Base-by-base conservation (phyloP, 1,284 basidiomycete genomes). In the Naganishia albida region DNA sequence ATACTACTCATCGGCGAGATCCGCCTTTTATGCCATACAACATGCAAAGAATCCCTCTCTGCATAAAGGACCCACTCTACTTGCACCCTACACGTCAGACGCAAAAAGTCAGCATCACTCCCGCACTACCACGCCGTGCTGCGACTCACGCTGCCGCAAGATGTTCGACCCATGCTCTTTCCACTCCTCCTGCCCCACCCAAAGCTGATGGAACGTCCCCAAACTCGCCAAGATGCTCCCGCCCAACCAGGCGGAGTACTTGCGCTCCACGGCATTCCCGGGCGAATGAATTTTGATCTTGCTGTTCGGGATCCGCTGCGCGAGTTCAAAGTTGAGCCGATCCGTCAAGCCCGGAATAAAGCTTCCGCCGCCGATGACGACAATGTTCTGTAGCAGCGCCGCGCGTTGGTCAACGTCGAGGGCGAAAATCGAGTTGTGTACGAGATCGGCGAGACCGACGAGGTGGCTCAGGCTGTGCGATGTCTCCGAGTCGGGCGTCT, bases 201-300 rank as follows among this genome's bases (percentile, higher is more conserved):
- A 94, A 43, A 94, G 80, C 73, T 97, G 93, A 78, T 98, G 93
- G 85, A 97, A 98, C 16, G 93, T 95, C 30, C 94, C 94, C 73
- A 97, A 80, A 73, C 90, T 93, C 0, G 89, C 92, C 63, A 97
- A 82, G 70, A 97, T 93, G 70, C 90, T 92, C 28, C 93, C 93
- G 18, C 93, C 93, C 8, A 98, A 82, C 94, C 94, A 98, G 18
- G 88, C 87, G 13, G 91, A 88, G 75, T 91, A 95, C 67, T 88
- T 85, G 54, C 93, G 85, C 77, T 97, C 93, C 62, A 87, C 84
- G 0, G 90, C 86, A 74, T 93, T 93, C 12, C 91, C 91, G 13
- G 93, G 89, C 0, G 91, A 87, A 73, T 95, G 91, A 53, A 96
- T 88, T 82, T 93, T 94, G 73, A 82, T 78, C 70, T 82, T 82